These are phyloP conservation scores for Boletus subparvulus DNA, from an alignment of 768 basidiomycete genomes.

Conservation along the genomic window DNA sequence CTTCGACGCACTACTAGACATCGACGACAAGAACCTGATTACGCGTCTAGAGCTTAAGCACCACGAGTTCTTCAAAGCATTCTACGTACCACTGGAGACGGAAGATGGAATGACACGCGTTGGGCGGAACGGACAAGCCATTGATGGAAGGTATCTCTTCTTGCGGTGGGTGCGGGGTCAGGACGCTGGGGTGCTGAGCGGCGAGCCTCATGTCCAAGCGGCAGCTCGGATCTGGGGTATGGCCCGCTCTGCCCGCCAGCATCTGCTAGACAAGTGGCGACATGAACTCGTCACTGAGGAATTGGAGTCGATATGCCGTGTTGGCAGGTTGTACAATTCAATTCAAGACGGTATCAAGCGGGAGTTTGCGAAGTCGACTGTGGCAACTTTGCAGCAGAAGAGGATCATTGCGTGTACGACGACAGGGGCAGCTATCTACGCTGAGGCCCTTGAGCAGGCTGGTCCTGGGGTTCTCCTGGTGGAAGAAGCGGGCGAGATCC, in stretches of 20 bases:
- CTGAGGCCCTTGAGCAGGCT: slow-evolving; percentile 41
- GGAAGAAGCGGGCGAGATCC: slow-evolving; percentile 71
- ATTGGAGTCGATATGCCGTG: slow-evolving; percentile 33
- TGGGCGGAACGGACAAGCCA: slow-evolving; percentile 39
- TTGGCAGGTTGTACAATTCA: slow-evolving; percentile 39
- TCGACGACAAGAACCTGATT: slow-evolving; percentile 34
- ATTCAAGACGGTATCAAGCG: slow-evolving; percentile 32
- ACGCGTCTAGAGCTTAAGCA: slow-evolving; percentile 47
- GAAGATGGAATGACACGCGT: slow-evolving; percentile 47
- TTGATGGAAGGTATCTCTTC: slow-evolving; percentile 45
- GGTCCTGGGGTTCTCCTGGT: slow-evolving; percentile 55
- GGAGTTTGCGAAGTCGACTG: slow-evolving; percentile 35
- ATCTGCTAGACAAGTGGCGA: slow-evolving; percentile 34
- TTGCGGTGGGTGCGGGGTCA: slow-evolving; percentile 44
- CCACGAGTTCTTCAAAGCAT: slow-evolving; percentile 41
- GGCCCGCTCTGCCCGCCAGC: slow-evolving; percentile 28
- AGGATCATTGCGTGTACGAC: slow-evolving; percentile 69
- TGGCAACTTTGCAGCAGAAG: slow-evolving; percentile 40
- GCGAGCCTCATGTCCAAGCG: slow-evolving; percentile 23
- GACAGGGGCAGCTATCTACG: slow-evolving; percentile 64
- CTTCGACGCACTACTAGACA: slow-evolving; percentile 16
- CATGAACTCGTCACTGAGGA: slow-evolving; percentile 32
- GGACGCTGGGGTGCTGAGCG: slow-evolving; percentile 44
- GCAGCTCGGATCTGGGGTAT: slow-evolving; percentile 41
- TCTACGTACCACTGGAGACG: slow-evolving; percentile 37